These are phyloP conservation scores for Paulownia fortunei DNA, from an alignment of 257 asterid species.

Conservation along the genomic window DNA sequence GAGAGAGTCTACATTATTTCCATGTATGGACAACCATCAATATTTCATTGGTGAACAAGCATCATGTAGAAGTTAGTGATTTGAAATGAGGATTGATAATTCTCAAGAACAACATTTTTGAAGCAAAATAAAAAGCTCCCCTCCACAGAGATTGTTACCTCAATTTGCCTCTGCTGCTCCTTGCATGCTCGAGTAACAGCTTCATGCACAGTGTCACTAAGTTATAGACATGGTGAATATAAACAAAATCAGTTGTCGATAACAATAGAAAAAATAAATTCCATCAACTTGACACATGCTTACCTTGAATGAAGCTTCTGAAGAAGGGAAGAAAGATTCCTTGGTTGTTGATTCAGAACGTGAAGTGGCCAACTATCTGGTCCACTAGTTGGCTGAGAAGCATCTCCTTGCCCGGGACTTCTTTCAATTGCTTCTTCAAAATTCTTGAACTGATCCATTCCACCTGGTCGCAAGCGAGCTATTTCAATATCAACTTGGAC, in stretches of 20 bases:
- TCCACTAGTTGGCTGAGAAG: conserved; percentile 58
- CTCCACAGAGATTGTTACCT: conserved; percentile 57
- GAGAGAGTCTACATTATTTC: neutral
- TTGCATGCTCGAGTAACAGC: conserved; percentile 94
- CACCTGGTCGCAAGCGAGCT: conserved; percentile 67
- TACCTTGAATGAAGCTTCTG: conserved; percentile 99
- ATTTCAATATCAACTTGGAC: conserved; percentile 86
- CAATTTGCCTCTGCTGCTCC: conserved; percentile 97
- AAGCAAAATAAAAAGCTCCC: conserved; percentile 13
- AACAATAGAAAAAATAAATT: conserved; percentile 29
- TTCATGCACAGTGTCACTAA: conserved; percentile 90
- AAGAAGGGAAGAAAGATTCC: conserved; percentile 84
- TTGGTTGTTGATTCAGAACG: conserved; percentile 89
- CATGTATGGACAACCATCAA: conserved; percentile 21
- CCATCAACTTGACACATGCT: conserved; percentile 27
- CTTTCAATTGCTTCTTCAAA: conserved; percentile 79
- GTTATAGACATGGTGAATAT: conserved; percentile 24
- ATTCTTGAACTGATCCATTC: conserved; percentile 60
- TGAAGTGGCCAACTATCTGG: conserved; percentile 93
- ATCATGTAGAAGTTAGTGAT: conserved; percentile 25
- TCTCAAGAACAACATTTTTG: conserved; percentile 7
- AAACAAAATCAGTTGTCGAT: conserved; percentile 20
- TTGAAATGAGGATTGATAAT: conserved; percentile 21
- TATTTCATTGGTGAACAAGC: conserved; percentile 18
- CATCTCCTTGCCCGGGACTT: conserved; percentile 68